These are phyloP conservation scores for Pichia manshurica DNA, from an alignment of 805 yeast genomes.

Conservation along the genomic window DNA sequence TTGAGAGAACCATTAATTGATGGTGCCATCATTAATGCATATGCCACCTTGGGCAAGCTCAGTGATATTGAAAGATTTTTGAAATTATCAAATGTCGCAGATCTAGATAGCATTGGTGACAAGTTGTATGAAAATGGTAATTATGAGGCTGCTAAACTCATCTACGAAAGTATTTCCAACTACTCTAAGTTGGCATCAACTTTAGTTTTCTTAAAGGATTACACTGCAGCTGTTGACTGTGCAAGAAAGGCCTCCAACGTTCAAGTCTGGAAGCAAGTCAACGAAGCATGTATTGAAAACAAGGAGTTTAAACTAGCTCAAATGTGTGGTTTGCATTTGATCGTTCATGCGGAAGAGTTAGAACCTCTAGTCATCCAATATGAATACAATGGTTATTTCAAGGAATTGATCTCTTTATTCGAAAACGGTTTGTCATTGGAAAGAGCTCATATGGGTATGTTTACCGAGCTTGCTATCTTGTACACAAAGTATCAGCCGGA, in stretches of 20 bases:
- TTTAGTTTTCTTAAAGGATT: slow-evolving; percentile 83
- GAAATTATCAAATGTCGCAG: slow-evolving; percentile 86
- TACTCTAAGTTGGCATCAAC: slow-evolving; percentile 97
- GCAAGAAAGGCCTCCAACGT: slow-evolving; percentile 96
- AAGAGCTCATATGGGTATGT: slow-evolving; percentile 99
- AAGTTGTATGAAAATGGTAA: slow-evolving; percentile 72
- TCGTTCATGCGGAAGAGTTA: slow-evolving; percentile 95
- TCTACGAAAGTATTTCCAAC: slow-evolving; percentile 81
- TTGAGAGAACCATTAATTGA: slow-evolving; percentile 90
- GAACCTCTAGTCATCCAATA: slow-evolving; percentile 83
- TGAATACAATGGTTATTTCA: slow-evolving; percentile 86
- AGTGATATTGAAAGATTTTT: slow-evolving; percentile 81
- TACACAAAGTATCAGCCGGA: slow-evolving; percentile 88
- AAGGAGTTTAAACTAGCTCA: slow-evolving; percentile 95
- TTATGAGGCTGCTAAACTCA: slow-evolving; percentile 88
- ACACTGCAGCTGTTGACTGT: slow-evolving; percentile 96
- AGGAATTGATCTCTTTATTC: slow-evolving; percentile 83
- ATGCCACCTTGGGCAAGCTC: slow-evolving; percentile 71
- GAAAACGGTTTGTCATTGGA: slow-evolving; percentile 95
- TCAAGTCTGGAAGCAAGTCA: slow-evolving; percentile 95
- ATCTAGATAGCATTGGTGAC: slow-evolving; percentile 88
- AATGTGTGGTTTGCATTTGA: slow-evolving; percentile 95
- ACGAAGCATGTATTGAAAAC: slow-evolving; percentile 92
- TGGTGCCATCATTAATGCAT: slow-evolving; percentile 83
- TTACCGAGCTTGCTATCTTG: slow-evolving; percentile 87